phyloP scores from a whole-genome alignment of 2,329 filamentous ascomycete species.

The Stachybotrys chartarum region DNA sequence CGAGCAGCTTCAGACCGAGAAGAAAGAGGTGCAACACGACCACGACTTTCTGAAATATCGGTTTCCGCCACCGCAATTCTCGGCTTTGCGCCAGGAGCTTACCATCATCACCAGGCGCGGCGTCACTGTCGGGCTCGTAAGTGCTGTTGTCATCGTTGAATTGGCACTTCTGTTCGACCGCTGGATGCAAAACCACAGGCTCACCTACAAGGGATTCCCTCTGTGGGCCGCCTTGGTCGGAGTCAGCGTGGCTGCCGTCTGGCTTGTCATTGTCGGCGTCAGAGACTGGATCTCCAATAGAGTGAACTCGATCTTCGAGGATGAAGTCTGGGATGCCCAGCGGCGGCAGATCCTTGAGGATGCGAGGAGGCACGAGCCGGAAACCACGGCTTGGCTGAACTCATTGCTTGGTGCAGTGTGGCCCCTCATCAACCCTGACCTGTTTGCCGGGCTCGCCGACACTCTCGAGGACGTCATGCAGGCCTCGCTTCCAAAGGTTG shows the following conservation, averaged over 20 bases:
- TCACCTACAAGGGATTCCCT: constrained; percentile 12
- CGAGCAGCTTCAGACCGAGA: constrained; percentile 28
- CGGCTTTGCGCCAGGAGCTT: constrained; percentile 27
- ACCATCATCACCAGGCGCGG: constrained; percentile 22
- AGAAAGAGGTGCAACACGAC: constrained; percentile 24
- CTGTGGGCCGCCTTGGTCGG: constrained; percentile 18
- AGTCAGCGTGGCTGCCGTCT: constrained; percentile 17
- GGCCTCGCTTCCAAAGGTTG: constrained; percentile 59
- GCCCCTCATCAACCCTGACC: constrained; percentile 69
- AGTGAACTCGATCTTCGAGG: constrained; percentile 56
- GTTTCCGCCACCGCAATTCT: constrained; percentile 43
- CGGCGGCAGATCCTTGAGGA: constrained; percentile 40
- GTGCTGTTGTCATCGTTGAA: constrained; percentile 23
- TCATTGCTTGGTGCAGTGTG: constrained; percentile 60
- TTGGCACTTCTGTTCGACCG: constrained; percentile 15
- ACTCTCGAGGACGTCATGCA: constrained; percentile 77
- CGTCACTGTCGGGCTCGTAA: constrained; percentile 27
- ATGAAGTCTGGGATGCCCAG: constrained; percentile 63
- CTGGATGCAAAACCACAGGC: constrained; percentile 3
- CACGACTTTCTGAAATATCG: constrained; percentile 33
- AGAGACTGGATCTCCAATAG: constrained; percentile 55
- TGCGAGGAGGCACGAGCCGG: constrained; percentile 37
- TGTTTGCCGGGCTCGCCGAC: constrained; percentile 62
- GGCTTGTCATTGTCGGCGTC: constrained; percentile 36
- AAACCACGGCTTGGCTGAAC: constrained; percentile 69